phyloP scores from a whole-genome alignment of 179 eudicot genomes.

The Corrigiola litoralis region DNA sequence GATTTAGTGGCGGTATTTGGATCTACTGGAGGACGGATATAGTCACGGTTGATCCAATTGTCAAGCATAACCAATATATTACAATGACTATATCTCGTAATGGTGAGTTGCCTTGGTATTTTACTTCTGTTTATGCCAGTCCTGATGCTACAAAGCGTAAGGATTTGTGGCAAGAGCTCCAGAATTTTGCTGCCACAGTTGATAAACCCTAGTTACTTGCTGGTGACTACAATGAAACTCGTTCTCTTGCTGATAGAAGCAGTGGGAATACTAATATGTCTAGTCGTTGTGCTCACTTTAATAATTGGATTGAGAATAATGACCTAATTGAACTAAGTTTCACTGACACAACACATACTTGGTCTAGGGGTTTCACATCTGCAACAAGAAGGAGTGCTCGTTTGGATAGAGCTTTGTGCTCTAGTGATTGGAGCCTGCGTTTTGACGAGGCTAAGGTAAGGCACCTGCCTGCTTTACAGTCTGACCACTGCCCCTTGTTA shows the following conservation, averaged over 20 bases:
- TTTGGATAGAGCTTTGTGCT: neutral
- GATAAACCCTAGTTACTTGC: too few relatives aligned
- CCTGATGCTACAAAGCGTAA: neutral
- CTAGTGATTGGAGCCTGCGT: neutral
- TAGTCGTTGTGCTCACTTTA: too few relatives aligned
- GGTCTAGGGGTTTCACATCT: too few relatives aligned
- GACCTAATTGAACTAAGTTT: too few relatives aligned
- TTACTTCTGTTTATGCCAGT: neutral
- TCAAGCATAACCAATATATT: neutral
- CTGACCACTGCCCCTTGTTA: neutral
- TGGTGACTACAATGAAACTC: too few relatives aligned
- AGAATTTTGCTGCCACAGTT: neutral
- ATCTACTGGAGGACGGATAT: neutral
- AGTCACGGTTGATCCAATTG: neutral
- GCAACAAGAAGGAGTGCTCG: neutral
- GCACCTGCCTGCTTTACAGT: neutral
- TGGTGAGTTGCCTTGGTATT: neutral
- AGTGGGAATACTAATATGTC: too few relatives aligned
- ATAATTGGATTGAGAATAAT: too few relatives aligned
- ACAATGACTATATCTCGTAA: neutral
- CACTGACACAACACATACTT: too few relatives aligned
- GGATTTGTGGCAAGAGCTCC: neutral
- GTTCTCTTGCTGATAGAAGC: too few relatives aligned
- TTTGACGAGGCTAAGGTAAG: neutral
- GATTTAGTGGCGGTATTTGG: neutral